phyloP scores from a whole-genome alignment of 768 basidiomycete species.

The Amanita polypyramis region DNA sequence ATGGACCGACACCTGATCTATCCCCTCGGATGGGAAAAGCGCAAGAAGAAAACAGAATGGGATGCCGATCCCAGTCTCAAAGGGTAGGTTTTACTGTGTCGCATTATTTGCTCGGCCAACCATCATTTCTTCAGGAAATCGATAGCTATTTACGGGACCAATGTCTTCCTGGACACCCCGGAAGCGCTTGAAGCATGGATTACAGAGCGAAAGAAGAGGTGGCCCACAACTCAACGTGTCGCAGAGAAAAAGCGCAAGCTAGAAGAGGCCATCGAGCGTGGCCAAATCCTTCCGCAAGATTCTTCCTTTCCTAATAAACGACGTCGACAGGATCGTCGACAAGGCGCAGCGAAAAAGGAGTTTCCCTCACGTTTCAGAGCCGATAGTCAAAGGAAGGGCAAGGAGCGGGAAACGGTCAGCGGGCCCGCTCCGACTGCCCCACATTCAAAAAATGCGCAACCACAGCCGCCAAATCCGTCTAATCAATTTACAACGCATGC shows the following conservation, averaged over 20 bases:
- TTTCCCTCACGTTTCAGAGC: not conserved
- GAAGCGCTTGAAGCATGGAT: conserved; percentile 83
- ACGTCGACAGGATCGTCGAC: conserved; percentile 25
- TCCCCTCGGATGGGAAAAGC: conserved; percentile 60
- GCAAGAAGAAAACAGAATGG: conserved; percentile 47
- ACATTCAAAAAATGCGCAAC: not conserved
- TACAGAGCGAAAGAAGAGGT: conserved; percentile 77
- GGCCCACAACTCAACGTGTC: conserved; percentile 61
- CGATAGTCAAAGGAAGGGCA: not conserved
- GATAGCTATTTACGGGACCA: conserved; percentile 72
- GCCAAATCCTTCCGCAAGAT: conserved; percentile 51
- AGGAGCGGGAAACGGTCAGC: not conserved
- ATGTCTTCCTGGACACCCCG: conserved; percentile 63
- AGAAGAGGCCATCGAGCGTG: conserved; percentile 71
- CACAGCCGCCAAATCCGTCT: not conserved
- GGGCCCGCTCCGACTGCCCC: too few species aligned
- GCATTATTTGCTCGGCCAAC: conserved; percentile 1
- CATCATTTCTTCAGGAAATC: conserved; percentile 39
- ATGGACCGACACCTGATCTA: conserved; percentile 88
- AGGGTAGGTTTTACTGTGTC: conserved; percentile 35
- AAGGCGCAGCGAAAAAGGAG: not conserved
- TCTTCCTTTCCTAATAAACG: conserved; percentile 30
- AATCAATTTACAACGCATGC: not conserved
- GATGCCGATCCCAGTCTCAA: conserved; percentile 76
- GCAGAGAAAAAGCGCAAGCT: conserved; percentile 76